These are phyloP conservation scores for Dioszegia crocea DNA, from an alignment of 768 basidiomycete genomes.

Conservation along the genomic window DNA sequence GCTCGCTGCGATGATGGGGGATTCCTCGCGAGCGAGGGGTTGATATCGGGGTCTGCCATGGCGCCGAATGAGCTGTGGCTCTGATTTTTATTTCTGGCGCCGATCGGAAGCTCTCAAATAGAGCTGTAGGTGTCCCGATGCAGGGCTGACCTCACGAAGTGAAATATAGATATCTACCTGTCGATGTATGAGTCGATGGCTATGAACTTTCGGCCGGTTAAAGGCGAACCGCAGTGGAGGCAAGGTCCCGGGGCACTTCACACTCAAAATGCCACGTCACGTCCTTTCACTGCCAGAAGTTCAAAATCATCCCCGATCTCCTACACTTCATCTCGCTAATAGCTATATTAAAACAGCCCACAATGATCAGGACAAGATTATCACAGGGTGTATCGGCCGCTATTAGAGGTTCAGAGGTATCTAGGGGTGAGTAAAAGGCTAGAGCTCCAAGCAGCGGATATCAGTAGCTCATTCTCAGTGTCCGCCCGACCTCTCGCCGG, in stretches of 20 bases:
- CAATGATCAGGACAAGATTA: slow-evolving; percentile 26
- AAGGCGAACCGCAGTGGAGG: not conserved
- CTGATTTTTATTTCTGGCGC: too few relatives aligned
- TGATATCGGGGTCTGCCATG: slow-evolving; percentile 19
- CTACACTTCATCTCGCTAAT: too few relatives aligned
- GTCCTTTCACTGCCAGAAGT: not conserved
- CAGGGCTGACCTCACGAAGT: too few relatives aligned
- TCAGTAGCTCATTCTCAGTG: not conserved
- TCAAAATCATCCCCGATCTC: not conserved
- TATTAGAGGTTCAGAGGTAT: slow-evolving; percentile 15
- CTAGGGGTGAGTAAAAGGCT: slow-evolving; percentile 12
- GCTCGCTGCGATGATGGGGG: slow-evolving; percentile 33
- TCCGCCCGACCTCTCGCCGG: slow-evolving; percentile 14
- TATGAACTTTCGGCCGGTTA: not conserved
- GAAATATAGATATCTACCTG: too few relatives aligned
- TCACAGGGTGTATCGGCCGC: slow-evolving; percentile 12
- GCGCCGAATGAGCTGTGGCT: too few relatives aligned
- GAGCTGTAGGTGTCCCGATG: too few relatives aligned
- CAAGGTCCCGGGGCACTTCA: not conserved
- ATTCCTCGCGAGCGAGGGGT: slow-evolving; percentile 5
- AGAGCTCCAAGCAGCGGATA: not conserved
- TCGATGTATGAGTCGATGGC: not conserved
- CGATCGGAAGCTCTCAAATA: too few relatives aligned
- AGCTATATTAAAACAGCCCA: not conserved
- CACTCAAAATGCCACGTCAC: not conserved